These are phyloP conservation scores for Penicillium brasilianum DNA, from an alignment of 2,329 filamentous ascomycete species.

Conservation along the genomic window DNA sequence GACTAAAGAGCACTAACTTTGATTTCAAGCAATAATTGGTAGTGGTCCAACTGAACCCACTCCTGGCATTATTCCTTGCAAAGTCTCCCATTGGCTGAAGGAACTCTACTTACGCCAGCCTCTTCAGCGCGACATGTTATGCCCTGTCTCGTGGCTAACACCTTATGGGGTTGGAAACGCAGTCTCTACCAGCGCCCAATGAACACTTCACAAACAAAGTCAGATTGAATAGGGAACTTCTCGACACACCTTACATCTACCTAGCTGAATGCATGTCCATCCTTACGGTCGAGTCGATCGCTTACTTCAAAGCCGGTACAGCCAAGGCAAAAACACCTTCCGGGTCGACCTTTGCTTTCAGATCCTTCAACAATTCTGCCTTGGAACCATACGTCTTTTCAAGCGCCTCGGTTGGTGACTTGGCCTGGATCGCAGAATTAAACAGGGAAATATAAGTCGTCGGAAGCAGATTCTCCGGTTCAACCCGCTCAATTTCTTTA, in stretches of 20 bases:
- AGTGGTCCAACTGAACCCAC: too few relatives aligned
- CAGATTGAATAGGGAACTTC: not conserved
- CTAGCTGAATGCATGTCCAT: not conserved
- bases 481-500: conserved; percentile 11
- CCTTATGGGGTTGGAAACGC: too few relatives aligned
- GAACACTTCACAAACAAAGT: too few relatives aligned
- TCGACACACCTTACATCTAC: not conserved
- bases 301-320: conserved; percentile 14
- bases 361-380: conserved; percentile 14
- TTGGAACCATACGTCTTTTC: conserved; percentile 28
- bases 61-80: too few relatives aligned
- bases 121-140: too few relatives aligned
- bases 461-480: conserved; percentile 18
- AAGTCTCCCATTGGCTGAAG: too few relatives aligned
- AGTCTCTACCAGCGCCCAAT: too few relatives aligned
- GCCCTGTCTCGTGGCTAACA: too few relatives aligned
- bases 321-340: conserved; percentile 23
- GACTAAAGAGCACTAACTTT: too few relatives aligned
- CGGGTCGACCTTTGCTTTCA: conserved; percentile 28
- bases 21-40: too few relatives aligned
- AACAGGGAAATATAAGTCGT: conserved; percentile 27
- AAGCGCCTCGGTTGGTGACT: conserved; percentile 3
- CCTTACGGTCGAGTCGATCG: not conserved
- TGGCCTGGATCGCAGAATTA: not conserved
- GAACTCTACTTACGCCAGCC: too few relatives aligned